Conservation (phyloP, 2,329 filamentous ascomycete species). For the Penicillium sp. region DNA sequence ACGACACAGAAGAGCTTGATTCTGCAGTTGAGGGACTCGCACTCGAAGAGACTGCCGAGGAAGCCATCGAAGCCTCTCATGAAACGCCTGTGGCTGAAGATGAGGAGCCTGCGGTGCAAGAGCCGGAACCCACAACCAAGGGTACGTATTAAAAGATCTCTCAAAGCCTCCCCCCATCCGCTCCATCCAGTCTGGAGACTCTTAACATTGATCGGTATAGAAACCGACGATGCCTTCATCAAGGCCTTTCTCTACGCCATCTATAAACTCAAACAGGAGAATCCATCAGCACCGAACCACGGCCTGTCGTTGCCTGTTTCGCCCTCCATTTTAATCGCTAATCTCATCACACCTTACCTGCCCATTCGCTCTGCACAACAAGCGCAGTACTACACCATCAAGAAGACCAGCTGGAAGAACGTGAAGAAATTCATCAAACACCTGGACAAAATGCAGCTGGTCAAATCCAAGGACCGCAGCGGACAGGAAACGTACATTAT, state of each 20-base stretch:
- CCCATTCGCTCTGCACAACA: conserved; percentile 53
- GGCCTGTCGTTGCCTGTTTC: conserved; percentile 58
- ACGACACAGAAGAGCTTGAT: conserved; percentile 30
- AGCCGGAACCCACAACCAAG: conserved; percentile 52
- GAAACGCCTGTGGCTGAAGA: conserved; percentile 31
- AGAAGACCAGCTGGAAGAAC: conserved; percentile 66
- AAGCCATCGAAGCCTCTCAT: conserved; percentile 11
- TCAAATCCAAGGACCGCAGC: conserved; percentile 60
- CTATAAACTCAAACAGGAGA: conserved; percentile 53
- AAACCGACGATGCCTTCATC: conserved; percentile 61
- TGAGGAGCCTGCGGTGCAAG: conserved; percentile 35
- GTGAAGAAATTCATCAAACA: conserved; percentile 64
- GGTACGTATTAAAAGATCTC: conserved; percentile 31
- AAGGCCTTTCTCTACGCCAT: conserved; percentile 60
- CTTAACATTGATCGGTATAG: conserved; percentile 32
- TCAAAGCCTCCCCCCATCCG: neutral
- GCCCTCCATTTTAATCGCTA: conserved; percentile 58
- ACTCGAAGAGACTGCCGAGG: conserved; percentile 27
- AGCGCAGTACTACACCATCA: conserved; percentile 57
- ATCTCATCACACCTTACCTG: conserved; percentile 60
- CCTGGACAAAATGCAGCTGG: conserved; percentile 57
- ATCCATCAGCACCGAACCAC: conserved; percentile 47
- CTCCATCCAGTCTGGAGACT: neutral
- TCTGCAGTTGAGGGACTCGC: conserved; percentile 38
- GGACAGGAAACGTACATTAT: conserved; percentile 59